Conservation (phyloP, 345 rosid species). For the Theobroma cacao region DNA sequence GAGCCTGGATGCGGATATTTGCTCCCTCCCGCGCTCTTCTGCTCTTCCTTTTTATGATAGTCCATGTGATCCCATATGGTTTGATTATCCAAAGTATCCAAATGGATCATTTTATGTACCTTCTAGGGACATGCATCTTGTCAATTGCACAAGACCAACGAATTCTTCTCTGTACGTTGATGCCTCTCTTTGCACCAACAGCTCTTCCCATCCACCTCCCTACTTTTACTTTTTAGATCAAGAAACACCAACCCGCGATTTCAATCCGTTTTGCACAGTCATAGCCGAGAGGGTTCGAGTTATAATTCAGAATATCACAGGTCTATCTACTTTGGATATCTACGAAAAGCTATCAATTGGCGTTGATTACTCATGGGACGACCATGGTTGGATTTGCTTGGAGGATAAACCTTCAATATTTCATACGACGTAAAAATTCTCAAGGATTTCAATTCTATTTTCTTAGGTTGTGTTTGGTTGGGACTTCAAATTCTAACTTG, state of each 20-base stretch:
- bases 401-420: no score
- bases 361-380: not conserved
- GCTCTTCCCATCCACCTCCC: not conserved
- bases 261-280: not conserved
- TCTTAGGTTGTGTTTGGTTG: no score
- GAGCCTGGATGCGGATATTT: not conserved
- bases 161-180: not conserved
- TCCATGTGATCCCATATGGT: no score
- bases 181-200: not conserved
- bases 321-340: not conserved
- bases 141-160: not conserved
- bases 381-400: no score
- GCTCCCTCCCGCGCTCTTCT: not conserved
- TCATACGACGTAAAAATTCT: no score
- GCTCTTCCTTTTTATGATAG: not conserved
- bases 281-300: not conserved
- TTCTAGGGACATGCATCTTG: not conserved
- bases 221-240: slow-evolving; percentile 1
- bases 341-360: not conserved
- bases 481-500: no score
- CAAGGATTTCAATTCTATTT: no score
- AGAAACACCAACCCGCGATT: not conserved
- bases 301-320: not conserved
- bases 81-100: no score
- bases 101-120: no score